Base-by-base conservation (phyloP, 169 alveolate species). In the Hammondia hammondi region DNA sequence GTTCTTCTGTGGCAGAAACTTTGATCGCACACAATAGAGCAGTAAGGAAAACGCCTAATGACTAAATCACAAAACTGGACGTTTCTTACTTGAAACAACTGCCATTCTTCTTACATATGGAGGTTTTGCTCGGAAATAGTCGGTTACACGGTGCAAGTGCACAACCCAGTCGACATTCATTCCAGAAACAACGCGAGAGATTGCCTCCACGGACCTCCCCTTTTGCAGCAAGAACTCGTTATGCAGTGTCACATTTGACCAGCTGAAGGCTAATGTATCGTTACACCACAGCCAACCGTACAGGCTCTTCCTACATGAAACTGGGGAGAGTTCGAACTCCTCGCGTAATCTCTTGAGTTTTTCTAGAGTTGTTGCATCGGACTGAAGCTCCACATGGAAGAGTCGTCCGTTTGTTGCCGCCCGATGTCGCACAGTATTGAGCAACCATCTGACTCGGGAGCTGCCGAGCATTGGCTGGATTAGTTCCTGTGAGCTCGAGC, bases 1-100 rank as follows among this genome's bases (percentile, higher is more conserved):
- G 89, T 77, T 84, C 85, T 46, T 92, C 95, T 27, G 71, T 10
- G n/a, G 90, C 90, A 19, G 90, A 45, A 43, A 77, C 87, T 77
- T 19, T 39, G 21, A 46, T 32, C 77, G 24, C 27, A 67, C 24
- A 21, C 77, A 67, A 17, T 52, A 0, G 24, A 52, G 19, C 61
- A 14, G 61, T 52, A 52, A 2, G 61, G 61, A 52, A 52, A 52
- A 52, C 61, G 61, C 10, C 61, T 2, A 52, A 14, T 14, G 19
- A 52, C 19, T 52, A 52, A 10, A 52, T 10, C 19, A 52, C 19
- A 4, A 14, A 52, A 14, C 2, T 52, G 61, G 61, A 10, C 10
- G 57, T 52, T 1, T 52, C 61, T 52, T 14, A 52, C 3, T 52
- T 52, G 61, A 52, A 14, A 52, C 61, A 14, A 52, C 10, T 52